Evolutionary conservation across 2,329 filamentous ascomycete species (phyloP).

Genomic region (Aspergillus proliferans): DNA sequence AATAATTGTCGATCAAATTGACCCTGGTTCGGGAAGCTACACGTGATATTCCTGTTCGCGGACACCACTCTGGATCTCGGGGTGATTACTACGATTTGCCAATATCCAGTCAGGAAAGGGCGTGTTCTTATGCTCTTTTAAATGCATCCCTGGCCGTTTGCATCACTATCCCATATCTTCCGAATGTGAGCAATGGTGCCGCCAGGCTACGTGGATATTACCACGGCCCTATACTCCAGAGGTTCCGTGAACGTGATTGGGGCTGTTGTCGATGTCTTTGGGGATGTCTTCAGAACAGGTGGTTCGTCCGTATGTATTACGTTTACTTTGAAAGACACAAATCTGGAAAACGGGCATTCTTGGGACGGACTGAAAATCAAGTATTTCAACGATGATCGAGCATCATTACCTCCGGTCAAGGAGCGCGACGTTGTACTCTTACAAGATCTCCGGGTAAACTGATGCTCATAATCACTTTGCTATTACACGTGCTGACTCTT

Average conservation of each 20-base stretch:
- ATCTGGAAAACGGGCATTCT: slow-evolving; percentile 38
- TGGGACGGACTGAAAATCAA: slow-evolving; percentile 46
- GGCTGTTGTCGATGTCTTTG: slow-evolving; percentile 60
- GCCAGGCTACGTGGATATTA: slow-evolving; percentile 40
- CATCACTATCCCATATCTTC: not conserved
- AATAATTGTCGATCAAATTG: not conserved
- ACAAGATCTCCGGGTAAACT: slow-evolving; percentile 49
- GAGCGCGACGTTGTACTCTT: slow-evolving; percentile 61
- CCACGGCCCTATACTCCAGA: slow-evolving; percentile 34
- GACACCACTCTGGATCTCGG: not conserved
- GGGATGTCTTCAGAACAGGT: slow-evolving; percentile 43
- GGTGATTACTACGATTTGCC: no score
- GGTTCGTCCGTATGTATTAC: slow-evolving; percentile 56
- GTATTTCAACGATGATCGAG: slow-evolving; percentile 52
- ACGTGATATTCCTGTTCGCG: not conserved
- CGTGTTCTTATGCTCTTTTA: not conserved
- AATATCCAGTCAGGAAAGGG: not conserved
- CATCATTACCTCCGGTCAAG: slow-evolving; percentile 39
- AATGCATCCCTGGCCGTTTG: not conserved
- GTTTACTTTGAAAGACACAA: slow-evolving; percentile 55
- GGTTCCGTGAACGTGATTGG: slow-evolving; percentile 58
- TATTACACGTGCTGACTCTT: slow-evolving; percentile 8
- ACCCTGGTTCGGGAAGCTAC: not conserved
- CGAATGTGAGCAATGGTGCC: not conserved
- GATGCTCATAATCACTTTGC: not conserved